phyloP scores from a whole-genome alignment of 2,329 filamentous ascomycete genomes.

The Clonostachys chloroleuca region DNA sequence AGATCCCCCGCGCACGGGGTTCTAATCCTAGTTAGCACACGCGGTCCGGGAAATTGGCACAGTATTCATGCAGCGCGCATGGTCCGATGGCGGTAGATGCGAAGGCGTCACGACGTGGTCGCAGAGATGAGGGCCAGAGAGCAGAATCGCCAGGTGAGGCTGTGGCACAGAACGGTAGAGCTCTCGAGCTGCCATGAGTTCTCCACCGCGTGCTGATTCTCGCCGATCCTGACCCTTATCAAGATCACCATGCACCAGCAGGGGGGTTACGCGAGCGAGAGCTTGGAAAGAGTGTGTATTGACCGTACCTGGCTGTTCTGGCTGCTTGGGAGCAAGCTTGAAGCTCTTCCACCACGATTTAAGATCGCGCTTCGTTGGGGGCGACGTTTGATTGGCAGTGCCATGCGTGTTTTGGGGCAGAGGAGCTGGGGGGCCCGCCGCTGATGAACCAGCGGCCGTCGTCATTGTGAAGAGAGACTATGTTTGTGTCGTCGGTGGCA shows the following conservation, averaged over 20 bases:
- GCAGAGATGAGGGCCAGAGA: background rate
- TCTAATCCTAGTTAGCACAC: constrained; percentile 24
- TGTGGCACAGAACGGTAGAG: too few species aligned
- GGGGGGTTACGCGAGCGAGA: too few species aligned
- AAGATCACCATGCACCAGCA: too few species aligned
- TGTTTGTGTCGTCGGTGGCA: background rate
- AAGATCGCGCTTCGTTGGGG: constrained; percentile 80
- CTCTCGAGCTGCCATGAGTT: too few species aligned
- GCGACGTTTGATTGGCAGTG: constrained; percentile 51
- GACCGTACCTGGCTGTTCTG: constrained; percentile 48
- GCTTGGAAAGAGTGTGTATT: too few species aligned
- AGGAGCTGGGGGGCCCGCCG: constrained; percentile 22
- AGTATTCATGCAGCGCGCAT: background rate
- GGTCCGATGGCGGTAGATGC: background rate
- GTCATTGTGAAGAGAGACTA: constrained; percentile 17
- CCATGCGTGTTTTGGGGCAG: constrained; percentile 14
- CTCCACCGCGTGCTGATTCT: too few species aligned
- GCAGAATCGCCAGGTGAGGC: background rate
- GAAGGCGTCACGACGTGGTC: background rate
- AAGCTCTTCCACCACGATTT: constrained; percentile 98
- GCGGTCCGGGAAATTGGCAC: too few species aligned
- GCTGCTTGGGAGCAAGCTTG: constrained; percentile 61
- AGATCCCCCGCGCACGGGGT: constrained; percentile 68
- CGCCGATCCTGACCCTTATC: too few species aligned
- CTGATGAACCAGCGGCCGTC: constrained; percentile 20